Evolutionary conservation across 2,329 filamentous ascomycete species (phyloP).

Genomic region (Pseudogymnoascus pannorum): DNA sequence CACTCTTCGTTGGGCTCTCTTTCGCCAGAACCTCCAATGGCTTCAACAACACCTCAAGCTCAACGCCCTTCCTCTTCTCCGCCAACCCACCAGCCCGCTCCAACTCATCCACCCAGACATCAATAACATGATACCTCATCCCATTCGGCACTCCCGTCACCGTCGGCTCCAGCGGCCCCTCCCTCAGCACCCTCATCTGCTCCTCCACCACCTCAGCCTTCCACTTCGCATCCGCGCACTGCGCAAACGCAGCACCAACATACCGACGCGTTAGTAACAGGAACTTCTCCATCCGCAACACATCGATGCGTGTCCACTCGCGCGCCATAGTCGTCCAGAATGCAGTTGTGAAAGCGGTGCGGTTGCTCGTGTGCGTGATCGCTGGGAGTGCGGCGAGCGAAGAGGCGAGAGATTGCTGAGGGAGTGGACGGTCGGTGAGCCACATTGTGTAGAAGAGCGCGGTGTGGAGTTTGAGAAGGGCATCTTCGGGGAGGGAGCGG

Average conservation of each 20-base stretch:
- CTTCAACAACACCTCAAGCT: conserved; percentile 33
- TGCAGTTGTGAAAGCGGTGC: conserved; percentile 45
- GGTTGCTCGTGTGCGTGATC: conserved; percentile 42
- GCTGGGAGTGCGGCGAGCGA: conserved; percentile 67
- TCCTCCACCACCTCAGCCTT: conserved; percentile 32
- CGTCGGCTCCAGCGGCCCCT: conserved; percentile 36
- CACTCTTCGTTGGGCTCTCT: conserved; percentile 59
- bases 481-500: conserved; percentile 55
- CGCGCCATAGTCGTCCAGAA: conserved; percentile 66
- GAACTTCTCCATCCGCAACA: conserved; percentile 85
- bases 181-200: conserved; percentile 40
- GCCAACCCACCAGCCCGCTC: conserved; percentile 58
- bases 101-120: conserved; percentile 87
- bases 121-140: conserved; percentile 75
- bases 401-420: conserved; percentile 74
- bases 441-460: conserved; percentile 89
- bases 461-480: conserved; percentile 87
- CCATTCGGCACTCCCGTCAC: conserved; percentile 63
- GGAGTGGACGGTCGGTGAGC: conserved; percentile 85
- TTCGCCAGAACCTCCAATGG: conserved; percentile 38
- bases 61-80: conserved; percentile 29
- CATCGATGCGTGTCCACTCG: conserved; percentile 66
- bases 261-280: conserved; percentile 75
- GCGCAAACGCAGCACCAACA: conserved; percentile 60
- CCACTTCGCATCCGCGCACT: conserved; percentile 32